phyloP scores from a whole-genome alignment of 2,329 filamentous ascomycete genomes.

The Iodosphaeria phyllophila region DNA sequence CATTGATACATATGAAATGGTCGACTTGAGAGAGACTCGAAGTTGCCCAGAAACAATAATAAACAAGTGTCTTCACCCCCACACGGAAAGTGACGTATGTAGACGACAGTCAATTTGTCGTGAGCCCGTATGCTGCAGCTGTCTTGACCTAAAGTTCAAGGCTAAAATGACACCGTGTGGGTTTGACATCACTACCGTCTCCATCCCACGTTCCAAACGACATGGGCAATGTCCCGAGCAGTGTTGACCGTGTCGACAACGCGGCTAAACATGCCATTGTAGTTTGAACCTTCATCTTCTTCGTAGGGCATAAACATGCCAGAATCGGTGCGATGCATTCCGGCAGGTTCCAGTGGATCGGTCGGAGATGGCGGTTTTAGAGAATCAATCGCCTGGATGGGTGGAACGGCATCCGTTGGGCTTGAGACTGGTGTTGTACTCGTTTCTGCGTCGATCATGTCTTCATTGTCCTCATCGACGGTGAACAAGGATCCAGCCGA shows the following conservation, averaged over 20 bases:
- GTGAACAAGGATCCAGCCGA: slow-evolving; percentile 47
- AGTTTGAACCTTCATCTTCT: slow-evolving; percentile 44
- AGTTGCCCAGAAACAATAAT: no score
- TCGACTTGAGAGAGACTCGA: no score
- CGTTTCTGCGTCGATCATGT: slow-evolving; percentile 34
- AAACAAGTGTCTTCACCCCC: no score
- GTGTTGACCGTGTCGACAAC: slow-evolving; percentile 69
- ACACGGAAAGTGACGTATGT: no score
- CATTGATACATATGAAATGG: no score
- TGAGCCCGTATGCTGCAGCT: no score
- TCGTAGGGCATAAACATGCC: slow-evolving; percentile 88
- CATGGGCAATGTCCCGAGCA: slow-evolving; percentile 49
- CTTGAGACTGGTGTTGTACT: slow-evolving; percentile 12
- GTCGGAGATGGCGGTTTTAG: no score
- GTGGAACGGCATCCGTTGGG: no score
- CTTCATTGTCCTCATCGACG: slow-evolving; percentile 38
- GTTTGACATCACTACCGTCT: slow-evolving; percentile 33
- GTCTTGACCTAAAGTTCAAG: no score
- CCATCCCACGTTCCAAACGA: slow-evolving; percentile 56
- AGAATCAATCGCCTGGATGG: no score
- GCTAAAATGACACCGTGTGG: slow-evolving; percentile 11
- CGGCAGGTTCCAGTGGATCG: slow-evolving; percentile 34
- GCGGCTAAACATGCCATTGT: slow-evolving; percentile 52
- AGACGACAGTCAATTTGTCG: no score
- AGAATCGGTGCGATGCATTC: slow-evolving; percentile 61